phyloP scores from a whole-genome alignment of 164 flowering plant species.

The Hamamelis virginiana region DNA sequence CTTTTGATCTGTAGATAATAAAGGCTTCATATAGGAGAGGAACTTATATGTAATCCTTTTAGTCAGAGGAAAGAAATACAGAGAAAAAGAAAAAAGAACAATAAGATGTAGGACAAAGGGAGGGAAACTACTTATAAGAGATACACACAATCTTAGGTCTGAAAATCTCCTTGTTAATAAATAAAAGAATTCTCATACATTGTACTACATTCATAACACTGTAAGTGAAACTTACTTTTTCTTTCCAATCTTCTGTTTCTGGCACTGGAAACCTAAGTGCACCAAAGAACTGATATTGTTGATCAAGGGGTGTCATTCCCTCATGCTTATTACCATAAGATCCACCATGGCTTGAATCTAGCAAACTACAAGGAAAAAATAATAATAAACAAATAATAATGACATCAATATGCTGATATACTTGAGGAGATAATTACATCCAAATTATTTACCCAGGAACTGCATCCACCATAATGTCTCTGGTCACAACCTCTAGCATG shows the following conservation, averaged over 20 bases:
- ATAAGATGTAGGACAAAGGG: not conserved
- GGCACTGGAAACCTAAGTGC: constrained; percentile 65
- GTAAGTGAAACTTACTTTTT: constrained; percentile 48
- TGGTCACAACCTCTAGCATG: constrained; percentile 84
- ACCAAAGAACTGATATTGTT: constrained; percentile 63
- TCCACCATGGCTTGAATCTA: constrained; percentile 78
- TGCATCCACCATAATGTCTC: constrained; percentile 85
- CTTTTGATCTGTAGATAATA: constrained; percentile 31
- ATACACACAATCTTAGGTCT: not conserved
- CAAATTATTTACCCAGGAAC: constrained; percentile 42
- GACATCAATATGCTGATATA: not conserved
- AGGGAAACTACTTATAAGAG: constrained; percentile 1
- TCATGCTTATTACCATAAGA: constrained; percentile 39
- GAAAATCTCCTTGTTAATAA: not conserved
- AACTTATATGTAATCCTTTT: not conserved
- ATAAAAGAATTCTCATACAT: not conserved
- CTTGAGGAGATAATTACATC: not conserved
- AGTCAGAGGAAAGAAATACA: not conserved
- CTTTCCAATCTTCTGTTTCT: constrained; percentile 79
- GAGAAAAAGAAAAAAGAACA: not conserved
- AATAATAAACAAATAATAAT: not conserved
- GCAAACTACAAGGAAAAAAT: constrained; percentile 35
- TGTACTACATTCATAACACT: not conserved
- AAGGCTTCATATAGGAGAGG: not conserved
- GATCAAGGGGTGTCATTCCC: constrained; percentile 57